phyloP scores from a whole-genome alignment of 495 filamentous ascomycete genomes.

The Elaphomyces granulatus region DNA sequence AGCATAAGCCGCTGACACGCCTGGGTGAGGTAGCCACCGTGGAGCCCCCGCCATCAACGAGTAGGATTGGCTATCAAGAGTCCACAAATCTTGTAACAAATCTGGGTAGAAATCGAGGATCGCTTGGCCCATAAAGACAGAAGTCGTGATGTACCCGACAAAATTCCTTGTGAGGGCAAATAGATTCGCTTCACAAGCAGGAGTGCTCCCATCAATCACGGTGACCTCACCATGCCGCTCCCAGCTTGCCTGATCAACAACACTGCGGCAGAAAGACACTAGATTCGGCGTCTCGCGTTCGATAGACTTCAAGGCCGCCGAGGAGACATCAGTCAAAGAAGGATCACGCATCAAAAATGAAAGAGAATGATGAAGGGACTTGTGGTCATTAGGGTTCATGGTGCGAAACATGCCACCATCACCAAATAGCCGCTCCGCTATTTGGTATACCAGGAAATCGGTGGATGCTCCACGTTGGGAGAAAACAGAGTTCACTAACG shows the following conservation, averaged over 20 bases:
- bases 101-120: slow-evolving; percentile 41
- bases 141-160: slow-evolving; percentile 35
- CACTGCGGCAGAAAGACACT: slow-evolving; percentile 42
- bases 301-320: slow-evolving; percentile 20
- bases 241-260: slow-evolving; percentile 47
- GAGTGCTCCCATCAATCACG: slow-evolving; percentile 15
- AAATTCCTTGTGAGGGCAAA: slow-evolving; percentile 41
- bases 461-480: slow-evolving; percentile 20
- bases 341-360: slow-evolving; percentile 30
- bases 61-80: slow-evolving; percentile 39
- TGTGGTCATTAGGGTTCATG: slow-evolving; percentile 17
- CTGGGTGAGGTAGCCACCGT: slow-evolving; percentile 35
- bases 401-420: slow-evolving; percentile 21
- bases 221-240: slow-evolving; percentile 35
- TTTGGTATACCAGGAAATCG: slow-evolving; percentile 20
- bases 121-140: slow-evolving; percentile 38
- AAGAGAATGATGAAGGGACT: slow-evolving; percentile 24
- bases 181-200: slow-evolving; percentile 35
- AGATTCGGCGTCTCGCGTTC: slow-evolving; percentile 31
- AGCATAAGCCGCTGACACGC: slow-evolving; percentile 34
- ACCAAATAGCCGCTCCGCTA: slow-evolving; percentile 39
- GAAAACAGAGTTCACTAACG: slow-evolving; percentile 32
- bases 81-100: slow-evolving; percentile 38
- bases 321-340: slow-evolving; percentile 26
- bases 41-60: slow-evolving; percentile 37